Evolutionary conservation across 441 rosid genomes (phyloP).

Genomic region (Melastoma candidum): DNA sequence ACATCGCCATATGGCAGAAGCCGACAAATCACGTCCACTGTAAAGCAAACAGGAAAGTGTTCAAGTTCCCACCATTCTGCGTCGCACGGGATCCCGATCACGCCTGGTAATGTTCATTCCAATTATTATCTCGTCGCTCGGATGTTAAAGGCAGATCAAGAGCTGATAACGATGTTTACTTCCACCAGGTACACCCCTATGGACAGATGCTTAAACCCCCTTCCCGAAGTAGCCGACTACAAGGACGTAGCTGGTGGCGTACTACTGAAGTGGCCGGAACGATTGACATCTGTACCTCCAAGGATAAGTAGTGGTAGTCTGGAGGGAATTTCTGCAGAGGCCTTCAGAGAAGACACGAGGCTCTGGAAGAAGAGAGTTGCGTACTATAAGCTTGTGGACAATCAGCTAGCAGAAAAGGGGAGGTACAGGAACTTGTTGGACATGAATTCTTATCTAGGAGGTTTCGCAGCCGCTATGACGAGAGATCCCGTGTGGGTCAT

Average conservation of each 20-base stretch:
- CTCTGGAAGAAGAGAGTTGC: slow-evolving; percentile 17
- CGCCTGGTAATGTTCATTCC: slow-evolving; percentile 8
- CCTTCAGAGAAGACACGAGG: slow-evolving; percentile 10
- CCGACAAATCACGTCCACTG: slow-evolving; percentile 19
- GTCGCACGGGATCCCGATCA: slow-evolving; percentile 11
- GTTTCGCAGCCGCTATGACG: slow-evolving; percentile 11
- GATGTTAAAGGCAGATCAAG: neutral
- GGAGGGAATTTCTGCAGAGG: slow-evolving; percentile 11
- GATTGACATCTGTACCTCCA: slow-evolving; percentile 13
- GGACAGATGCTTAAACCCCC: slow-evolving; percentile 16
- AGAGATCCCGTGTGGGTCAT: slow-evolving; percentile 15
- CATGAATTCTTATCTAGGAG: slow-evolving; percentile 16
- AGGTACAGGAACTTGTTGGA: slow-evolving; percentile 20
- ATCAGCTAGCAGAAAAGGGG: slow-evolving; percentile 15
- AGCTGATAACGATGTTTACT: neutral
- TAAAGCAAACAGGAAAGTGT: slow-evolving; percentile 13
- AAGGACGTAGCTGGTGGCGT: slow-evolving; percentile 13
- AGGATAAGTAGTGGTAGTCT: slow-evolving; percentile 8
- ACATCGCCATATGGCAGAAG: slow-evolving; percentile 17
- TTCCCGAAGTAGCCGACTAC: slow-evolving; percentile 13
- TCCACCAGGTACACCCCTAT: slow-evolving; percentile 12
- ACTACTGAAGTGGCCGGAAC: slow-evolving; percentile 12
- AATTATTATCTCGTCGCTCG: neutral
- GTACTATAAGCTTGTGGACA: slow-evolving; percentile 15
- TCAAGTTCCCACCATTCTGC: slow-evolving; percentile 19